These are phyloP conservation scores for Amauroascus niger DNA, from an alignment of 2,329 filamentous ascomycete genomes.

Conservation along the genomic window DNA sequence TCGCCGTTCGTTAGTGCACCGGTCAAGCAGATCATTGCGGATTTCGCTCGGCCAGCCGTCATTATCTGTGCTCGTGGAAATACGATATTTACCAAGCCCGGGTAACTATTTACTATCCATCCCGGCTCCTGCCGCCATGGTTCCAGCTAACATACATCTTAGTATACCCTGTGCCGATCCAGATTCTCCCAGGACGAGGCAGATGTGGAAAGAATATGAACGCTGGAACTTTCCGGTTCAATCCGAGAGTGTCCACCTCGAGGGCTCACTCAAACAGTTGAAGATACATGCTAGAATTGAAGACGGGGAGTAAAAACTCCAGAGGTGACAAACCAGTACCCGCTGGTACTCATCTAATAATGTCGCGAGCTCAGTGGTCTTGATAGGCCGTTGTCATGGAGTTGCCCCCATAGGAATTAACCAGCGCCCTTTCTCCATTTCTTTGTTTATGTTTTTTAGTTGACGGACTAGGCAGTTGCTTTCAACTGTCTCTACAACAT, in stretches of 20 bases:
- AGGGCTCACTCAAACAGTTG: not conserved
- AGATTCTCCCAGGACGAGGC: constrained; percentile 6
- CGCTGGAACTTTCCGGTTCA: not conserved
- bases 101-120: not conserved
- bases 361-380: no score
- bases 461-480: no score
- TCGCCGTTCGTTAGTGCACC: constrained; percentile 15
- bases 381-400: no score
- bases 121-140: not conserved
- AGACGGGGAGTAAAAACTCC: not conserved
- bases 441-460: not conserved
- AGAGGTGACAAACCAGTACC: not conserved
- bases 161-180: constrained; percentile 1
- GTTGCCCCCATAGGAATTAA: no score
- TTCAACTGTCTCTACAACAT: no score
- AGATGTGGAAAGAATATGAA: constrained; percentile 10
- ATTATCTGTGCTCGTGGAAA: constrained; percentile 20
- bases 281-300: not conserved
- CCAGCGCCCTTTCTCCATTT: no score
- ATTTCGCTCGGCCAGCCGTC: constrained; percentile 29
- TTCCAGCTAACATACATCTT: not conserved
- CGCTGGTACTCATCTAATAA: not conserved
- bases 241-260: not conserved
- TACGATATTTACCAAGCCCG: not conserved
- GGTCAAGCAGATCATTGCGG: constrained; percentile 33